Base-by-base conservation (phyloP, 208 protist species). In the Wallacemonas sp. region DNA sequence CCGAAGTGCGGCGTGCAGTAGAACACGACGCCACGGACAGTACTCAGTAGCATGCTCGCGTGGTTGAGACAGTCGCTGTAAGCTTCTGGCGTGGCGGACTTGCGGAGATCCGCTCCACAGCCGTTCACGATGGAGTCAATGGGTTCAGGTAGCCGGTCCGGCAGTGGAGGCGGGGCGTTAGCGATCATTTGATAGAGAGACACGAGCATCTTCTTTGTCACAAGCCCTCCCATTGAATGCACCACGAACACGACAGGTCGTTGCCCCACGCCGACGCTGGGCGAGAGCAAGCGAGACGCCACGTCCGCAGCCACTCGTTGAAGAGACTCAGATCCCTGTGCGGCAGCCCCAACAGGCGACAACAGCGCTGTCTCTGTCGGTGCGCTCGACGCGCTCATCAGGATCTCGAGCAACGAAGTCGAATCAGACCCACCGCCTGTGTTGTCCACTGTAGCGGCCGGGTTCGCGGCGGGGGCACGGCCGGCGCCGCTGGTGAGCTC, bases 1-100 rank as follows among this genome's bases (percentile, higher is more conserved):
- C 84, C 84, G 73, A 91, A 91, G 67, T 91, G 84, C 19, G 84
- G 84, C 5, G 84, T 91, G 15, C 75, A 68, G 66, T 87, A 91
- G 41, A 91, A 91, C 22, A 91, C 84, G 26, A 85, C 71, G n/a
- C 84, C 84, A 8, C 78, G 72, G 0, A 82, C 52, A 17, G 72
- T 67, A 10, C 68, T 55, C 37, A 91, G 58, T 0, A 89, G 67
- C 54, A 13, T n/a, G 1, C 17, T 60, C 19, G 70, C 66, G 22
- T 64, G 41, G 21, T 44, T 45, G 10, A 74, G 32, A 13, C 21
- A 32, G 2, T 66, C 26, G 13, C 34, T 6, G 45, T 63, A 59
- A 17, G 45, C 37, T 4, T 30, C 62, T 3, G 32, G 60, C 13
- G 17, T 38, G 30, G 34, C 41, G 12, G 12, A 21, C 33, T 62